Conservation (phyloP, 345 rosid species). For the Aurinia saxatilis region DNA sequence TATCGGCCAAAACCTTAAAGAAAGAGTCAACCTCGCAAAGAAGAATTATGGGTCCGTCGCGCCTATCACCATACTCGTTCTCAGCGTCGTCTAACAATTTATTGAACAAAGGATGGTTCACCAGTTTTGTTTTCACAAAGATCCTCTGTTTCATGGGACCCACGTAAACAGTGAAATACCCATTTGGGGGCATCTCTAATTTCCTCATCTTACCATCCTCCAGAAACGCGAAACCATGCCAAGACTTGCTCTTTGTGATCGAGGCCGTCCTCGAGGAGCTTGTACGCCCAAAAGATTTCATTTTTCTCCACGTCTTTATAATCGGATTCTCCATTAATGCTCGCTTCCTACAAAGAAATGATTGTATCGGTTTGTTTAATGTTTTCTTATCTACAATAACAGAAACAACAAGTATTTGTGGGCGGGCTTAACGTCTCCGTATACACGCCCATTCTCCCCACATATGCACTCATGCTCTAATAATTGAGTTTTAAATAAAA, state of each 20-base stretch:
- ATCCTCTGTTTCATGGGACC: conserved; percentile 53
- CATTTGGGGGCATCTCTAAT: conserved; percentile 35
- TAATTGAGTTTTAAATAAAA: not conserved
- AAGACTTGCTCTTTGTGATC: conserved; percentile 48
- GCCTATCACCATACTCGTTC: conserved; percentile 47
- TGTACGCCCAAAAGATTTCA: conserved; percentile 36
- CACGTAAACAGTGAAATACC: conserved; percentile 69
- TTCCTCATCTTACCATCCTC: conserved; percentile 12
- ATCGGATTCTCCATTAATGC: conserved; percentile 39
- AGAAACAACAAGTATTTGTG: not conserved
- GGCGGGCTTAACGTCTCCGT: conserved; percentile 6
- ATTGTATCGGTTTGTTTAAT: not conserved
- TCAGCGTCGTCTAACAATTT: conserved; percentile 72
- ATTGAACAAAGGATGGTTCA: conserved; percentile 68
- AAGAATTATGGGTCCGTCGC: conserved; percentile 61
- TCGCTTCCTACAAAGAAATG: conserved; percentile 12
- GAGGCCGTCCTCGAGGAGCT: not conserved
- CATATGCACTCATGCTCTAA: conserved; percentile 3
- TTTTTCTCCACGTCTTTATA: conserved; percentile 50
- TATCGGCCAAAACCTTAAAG: conserved; percentile 46
- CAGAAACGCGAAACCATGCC: conserved; percentile 13
- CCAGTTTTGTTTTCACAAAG: conserved; percentile 41
- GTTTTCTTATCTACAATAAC: not conserved
- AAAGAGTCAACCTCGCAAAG: conserved; percentile 73
- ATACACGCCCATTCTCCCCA: conserved; percentile 16